Evolutionary conservation across 129 eudicot genomes (phyloP), one percentile per base, ranked within the genome.

Genomic region (Tagetes erecta): DNA sequence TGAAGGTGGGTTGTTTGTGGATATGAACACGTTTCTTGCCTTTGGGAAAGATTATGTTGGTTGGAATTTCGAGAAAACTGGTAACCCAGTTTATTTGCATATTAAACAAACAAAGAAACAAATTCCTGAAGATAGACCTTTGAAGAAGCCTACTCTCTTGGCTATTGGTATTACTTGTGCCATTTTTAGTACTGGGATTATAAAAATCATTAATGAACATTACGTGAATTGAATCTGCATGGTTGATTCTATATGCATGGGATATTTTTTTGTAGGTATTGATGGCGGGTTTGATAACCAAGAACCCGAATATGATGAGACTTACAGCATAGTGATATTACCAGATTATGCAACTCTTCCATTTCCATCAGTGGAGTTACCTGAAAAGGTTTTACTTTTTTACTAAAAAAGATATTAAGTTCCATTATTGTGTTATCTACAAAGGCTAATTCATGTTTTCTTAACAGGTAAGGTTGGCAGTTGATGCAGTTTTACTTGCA

Each of bases 1-100:
- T 36, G 93, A 90, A 77, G 98, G 98, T 58, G 98, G 98, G 27
- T 79, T 94, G 68, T 94, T 76, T 69, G 87, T 94, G 50, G 98
- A 94, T 73, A 88, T 94, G 97, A 86, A 74, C 79, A 80, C 98
- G 3, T 94, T 94, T 75, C 97, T 94, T 58, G 98, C 98, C 53
- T 94, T 90, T 46, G 98, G 98, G 49, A 90, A 84, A 84, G 98
- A 90, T 74, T 88, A 71, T 51, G 97, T 88, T 37, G 80, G 65
- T 39, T 94, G 98, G 98, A 94, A 94, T 76, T 90, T 84, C 70
- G 93, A 86, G 81, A 94, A 94, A 83, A 86, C 88, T 45, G 92
- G 92, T 53, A 84, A 88, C 67, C 89, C 98, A 2, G 97, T 94
- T 68, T 94, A 94, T 76, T 71, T 94, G 78, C 97, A 85, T 68